Conservation (phyloP, 441 rosid species). For the Eutrema salsugineum region DNA sequence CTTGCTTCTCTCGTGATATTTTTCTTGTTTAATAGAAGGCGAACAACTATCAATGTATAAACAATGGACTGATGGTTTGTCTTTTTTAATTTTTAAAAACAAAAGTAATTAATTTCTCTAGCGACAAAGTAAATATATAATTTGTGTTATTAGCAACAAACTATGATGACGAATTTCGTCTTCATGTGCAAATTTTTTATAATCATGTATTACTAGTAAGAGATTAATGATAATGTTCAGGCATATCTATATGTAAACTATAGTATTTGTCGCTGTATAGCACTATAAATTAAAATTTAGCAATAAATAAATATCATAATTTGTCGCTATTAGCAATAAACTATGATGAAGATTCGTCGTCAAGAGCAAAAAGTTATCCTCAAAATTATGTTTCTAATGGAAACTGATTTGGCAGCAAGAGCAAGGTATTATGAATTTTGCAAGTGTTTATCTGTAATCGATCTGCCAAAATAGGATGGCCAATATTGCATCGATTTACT, state of each 20-base stretch:
- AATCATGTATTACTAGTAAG: background rate
- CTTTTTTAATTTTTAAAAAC: too few species aligned
- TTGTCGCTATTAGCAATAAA: conserved; percentile 1
- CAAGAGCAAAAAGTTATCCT: too few species aligned
- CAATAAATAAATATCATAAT: background rate
- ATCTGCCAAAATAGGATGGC: background rate
- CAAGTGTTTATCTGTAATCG: background rate
- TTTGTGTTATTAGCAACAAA: too few species aligned
- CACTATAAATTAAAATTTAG: background rate
- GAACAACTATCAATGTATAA: background rate
- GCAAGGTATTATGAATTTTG: background rate
- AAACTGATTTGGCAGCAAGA: background rate
- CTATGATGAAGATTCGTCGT: background rate
- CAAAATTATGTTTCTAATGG: background rate
- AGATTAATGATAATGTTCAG: background rate
- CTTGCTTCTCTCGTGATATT: background rate
- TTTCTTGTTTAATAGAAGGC: background rate
- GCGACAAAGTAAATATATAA: too few species aligned
- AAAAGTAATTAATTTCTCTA: too few species aligned
- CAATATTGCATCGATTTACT: background rate
- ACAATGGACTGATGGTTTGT: background rate
- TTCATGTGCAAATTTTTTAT: too few species aligned
- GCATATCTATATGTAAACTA: background rate
- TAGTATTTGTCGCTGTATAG: background rate
- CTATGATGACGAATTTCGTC: too few species aligned